Evolutionary conservation across 768 basidiomycete species (phyloP), one percentile per base, ranked within the genome.

Genomic region (Baorangia bicolor): DNA sequence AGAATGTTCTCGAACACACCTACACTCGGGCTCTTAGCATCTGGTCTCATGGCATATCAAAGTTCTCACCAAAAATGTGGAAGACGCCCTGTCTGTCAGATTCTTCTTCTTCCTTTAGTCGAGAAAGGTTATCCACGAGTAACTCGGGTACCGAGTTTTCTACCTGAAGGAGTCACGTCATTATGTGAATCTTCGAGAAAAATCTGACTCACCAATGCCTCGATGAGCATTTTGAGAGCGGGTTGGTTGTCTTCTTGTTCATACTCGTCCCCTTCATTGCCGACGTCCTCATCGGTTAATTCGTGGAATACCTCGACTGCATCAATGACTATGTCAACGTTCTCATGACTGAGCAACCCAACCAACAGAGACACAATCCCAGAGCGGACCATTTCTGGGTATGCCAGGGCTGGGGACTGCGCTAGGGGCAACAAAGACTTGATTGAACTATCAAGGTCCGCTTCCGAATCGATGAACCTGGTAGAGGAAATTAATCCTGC

Each of bases 401-500:
- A 99, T 56, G 94, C 89, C 21, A 92, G 69, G 8, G 79, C 76
- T 0, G 95, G 90, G 4, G 81, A 82, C 67, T 97, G 94, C 1
- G 96, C 89, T 21, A 99, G 78, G 6, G 94, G 88, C n/a, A 97
- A 78, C 43, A 99, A 74, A 1, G 85, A 81, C 70, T 96, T 95
- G 51, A 98, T 83, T 9, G 94, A 84, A 52, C 78, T 77, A 67
- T 98, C 94, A 7, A 99, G 83, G 67, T 97, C 94, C 25, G 93
- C 92, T 77, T 99, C 97, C 1, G 97, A 98, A 70, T 98, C 97
- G 63, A 99, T 98, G 79, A 98, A 99, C 72, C 96, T 98, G 46
- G 21, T 27, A 10, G 33, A 31, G 40, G n/a, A 45, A 25, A 30
- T 59, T 43, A 71, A 23, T 30, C 13, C 4, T n/a, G 21, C 11